These are phyloP conservation scores for Acacia acuminata DNA, from an alignment of 306 rosid genomes.

Conservation along the genomic window DNA sequence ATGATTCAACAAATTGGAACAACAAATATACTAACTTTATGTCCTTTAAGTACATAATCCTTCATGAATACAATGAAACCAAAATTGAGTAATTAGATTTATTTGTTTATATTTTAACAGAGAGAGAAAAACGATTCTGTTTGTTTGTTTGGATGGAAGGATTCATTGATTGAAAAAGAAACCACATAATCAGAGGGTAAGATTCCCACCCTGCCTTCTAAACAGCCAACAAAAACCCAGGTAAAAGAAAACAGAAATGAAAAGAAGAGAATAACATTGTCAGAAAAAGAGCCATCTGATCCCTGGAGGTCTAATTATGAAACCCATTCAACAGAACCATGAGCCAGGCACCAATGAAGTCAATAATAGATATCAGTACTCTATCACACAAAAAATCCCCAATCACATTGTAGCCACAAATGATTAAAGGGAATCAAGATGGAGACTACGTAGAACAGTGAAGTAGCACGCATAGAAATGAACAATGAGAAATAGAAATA, in stretches of 20 bases:
- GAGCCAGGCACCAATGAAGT: conserved; percentile 1
- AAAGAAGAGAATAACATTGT: not conserved
- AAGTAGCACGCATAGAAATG: conserved; percentile 5
- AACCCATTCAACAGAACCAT: not conserved
- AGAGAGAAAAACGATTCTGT: not conserved
- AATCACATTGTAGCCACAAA: not conserved
- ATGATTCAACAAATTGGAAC: not conserved
- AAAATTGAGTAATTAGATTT: not conserved
- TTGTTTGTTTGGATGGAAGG: not conserved
- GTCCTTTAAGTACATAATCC: not conserved
- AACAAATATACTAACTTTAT: conserved; percentile 7
- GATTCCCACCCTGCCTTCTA: not conserved
- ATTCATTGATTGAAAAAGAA: not conserved
- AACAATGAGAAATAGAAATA: not conserved
- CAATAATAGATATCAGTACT: not conserved
- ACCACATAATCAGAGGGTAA: conserved; percentile 1
- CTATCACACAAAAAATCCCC: not conserved
- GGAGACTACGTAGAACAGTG: not conserved
- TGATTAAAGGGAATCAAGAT: conserved; percentile 12
- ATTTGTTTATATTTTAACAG: not conserved
- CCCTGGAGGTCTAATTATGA: not conserved
- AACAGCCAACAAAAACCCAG: not conserved
- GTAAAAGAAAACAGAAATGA: not conserved
- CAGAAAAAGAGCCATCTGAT: not conserved
- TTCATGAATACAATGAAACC: conserved; percentile 15